These are phyloP conservation scores for Dioscorea alata DNA, from an alignment of 106 monocot genomes.

Conservation along the genomic window DNA sequence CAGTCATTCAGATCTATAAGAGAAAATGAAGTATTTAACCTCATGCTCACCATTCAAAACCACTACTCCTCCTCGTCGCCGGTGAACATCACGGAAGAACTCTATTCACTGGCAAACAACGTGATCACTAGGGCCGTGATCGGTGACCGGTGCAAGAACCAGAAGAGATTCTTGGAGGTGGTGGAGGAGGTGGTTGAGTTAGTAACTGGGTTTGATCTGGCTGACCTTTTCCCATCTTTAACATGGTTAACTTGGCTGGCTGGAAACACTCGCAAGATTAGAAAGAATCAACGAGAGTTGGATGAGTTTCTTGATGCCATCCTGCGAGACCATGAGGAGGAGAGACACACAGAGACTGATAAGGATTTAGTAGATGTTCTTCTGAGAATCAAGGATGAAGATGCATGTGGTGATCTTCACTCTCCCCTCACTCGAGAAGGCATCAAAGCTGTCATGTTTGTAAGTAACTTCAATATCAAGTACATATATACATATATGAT, in stretches of 20 bases:
- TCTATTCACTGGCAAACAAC: slow-evolving; percentile 10
- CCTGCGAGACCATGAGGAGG: slow-evolving; percentile 15
- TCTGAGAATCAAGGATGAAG: slow-evolving; percentile 21
- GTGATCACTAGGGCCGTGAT: slow-evolving; percentile 10
- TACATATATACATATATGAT: background rate
- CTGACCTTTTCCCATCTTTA: slow-evolving; percentile 39
- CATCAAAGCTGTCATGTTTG: slow-evolving; percentile 31
- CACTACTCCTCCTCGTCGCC: background rate
- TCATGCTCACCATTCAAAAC: slow-evolving; percentile 15
- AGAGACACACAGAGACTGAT: background rate
- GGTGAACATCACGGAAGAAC: slow-evolving; percentile 20
- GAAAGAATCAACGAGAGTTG: background rate
- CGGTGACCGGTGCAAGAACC: slow-evolving; percentile 11
- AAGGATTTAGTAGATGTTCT: slow-evolving; percentile 28
- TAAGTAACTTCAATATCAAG: too few species aligned
- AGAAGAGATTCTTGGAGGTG: background rate
- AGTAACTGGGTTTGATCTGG: slow-evolving; percentile 12
- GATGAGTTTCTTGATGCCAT: slow-evolving; percentile 18
- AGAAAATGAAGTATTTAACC: slow-evolving; percentile 17
- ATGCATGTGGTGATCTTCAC: background rate
- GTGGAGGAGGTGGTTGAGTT: background rate
- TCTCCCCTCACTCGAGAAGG: background rate
- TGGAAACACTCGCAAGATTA: background rate
- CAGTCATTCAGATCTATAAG: slow-evolving; percentile 16
- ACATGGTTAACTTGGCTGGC: too few species aligned